A percentile compares a stretch with the other conserved stretches of the same genome.
Evolutionary conservation across 2,329 filamentous ascomycete genomes (phyloP).

Genomic region (Colletotrichum cereale): DNA sequence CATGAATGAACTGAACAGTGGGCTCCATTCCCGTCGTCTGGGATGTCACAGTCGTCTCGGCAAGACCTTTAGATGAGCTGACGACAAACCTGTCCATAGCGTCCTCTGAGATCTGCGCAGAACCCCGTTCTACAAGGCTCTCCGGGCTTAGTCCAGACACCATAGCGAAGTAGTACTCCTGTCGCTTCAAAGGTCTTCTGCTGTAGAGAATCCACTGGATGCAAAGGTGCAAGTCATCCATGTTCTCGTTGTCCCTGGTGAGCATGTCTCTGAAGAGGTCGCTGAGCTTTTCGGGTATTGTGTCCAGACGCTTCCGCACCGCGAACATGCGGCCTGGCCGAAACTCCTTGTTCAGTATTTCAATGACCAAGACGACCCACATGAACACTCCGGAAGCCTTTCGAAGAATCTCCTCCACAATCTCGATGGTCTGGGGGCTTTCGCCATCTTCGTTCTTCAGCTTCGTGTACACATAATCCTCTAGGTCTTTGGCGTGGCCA

Average conservation of each 20-base stretch:
- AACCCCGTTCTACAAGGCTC: conserved; percentile 42
- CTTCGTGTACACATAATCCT: conserved; percentile 39
- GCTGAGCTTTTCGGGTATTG: conserved; percentile 52
- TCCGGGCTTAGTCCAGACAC: conserved; percentile 42
- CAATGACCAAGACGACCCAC: conserved; percentile 56
- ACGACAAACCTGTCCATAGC: conserved; percentile 47
- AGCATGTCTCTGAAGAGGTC: conserved; percentile 63
- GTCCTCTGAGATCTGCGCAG: conserved; percentile 43
- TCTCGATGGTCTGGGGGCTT: too few relatives aligned
- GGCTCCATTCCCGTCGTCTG: not conserved
- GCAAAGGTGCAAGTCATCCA: conserved; percentile 55
- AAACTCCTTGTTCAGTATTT: conserved; percentile 53
- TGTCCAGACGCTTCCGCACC: conserved; percentile 41
- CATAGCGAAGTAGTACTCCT: conserved; percentile 55
- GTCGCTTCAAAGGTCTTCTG: conserved; percentile 51
- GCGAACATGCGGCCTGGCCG: conserved; percentile 41
- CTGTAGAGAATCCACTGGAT: conserved; percentile 65
- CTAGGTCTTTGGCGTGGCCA: conserved; percentile 46
- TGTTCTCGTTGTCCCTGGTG: conserved; percentile 56
- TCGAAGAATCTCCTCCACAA: conserved; percentile 43
- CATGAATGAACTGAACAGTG: conserved; percentile 62
- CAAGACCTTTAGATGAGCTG: conserved; percentile 60
- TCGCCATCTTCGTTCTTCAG: conserved; percentile 15
- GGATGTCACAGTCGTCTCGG: conserved; percentile 51
- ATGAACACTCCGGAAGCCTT: conserved; percentile 59